Evolutionary conservation across 768 basidiomycete genomes (phyloP).

Genomic region (Leccinellum luteum): DNA sequence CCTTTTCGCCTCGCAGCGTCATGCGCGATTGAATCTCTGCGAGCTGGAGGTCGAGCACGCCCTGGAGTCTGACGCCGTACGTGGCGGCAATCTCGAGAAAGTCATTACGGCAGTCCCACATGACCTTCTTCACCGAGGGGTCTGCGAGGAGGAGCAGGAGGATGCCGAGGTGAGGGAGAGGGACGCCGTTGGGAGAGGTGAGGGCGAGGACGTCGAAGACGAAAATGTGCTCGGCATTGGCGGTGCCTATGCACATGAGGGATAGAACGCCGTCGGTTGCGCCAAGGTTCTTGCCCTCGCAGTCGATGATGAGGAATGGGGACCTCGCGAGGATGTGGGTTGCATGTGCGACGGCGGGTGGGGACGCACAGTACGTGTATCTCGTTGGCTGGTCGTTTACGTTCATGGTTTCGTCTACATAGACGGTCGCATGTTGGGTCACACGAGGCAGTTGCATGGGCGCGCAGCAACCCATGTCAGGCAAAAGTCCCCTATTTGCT

Average conservation of each 20-base stretch:
- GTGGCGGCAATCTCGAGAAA: slow-evolving; percentile 33
- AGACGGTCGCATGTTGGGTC: background rate
- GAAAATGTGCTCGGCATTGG: slow-evolving; percentile 31
- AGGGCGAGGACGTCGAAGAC: slow-evolving; percentile 38
- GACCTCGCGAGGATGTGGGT: slow-evolving; percentile 18
- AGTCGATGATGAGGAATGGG: slow-evolving; percentile 36
- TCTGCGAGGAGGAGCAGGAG: slow-evolving; percentile 31
- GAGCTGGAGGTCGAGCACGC: slow-evolving; percentile 41
- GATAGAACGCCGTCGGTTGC: slow-evolving; percentile 30
- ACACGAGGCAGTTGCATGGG: slow-evolving; percentile 8
- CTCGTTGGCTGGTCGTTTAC: slow-evolving; percentile 9
- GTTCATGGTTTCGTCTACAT: slow-evolving; percentile 14
- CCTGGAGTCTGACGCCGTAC: slow-evolving; percentile 29
- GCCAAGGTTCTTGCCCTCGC: slow-evolving; percentile 39
- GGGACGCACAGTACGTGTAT: slow-evolving; percentile 21
- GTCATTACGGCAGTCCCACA: slow-evolving; percentile 44
- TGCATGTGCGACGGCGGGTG: slow-evolving; percentile 16
- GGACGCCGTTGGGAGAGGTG: slow-evolving; percentile 4
- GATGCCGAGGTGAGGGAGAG: slow-evolving; percentile 17
- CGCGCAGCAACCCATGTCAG: slow-evolving; percentile 5
- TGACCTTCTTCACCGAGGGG: slow-evolving; percentile 34
- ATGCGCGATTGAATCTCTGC: slow-evolving; percentile 35
- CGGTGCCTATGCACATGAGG: slow-evolving; percentile 36
- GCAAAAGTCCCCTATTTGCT: slow-evolving; percentile 1
- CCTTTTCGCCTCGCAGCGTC: slow-evolving; percentile 23